Conservation (phyloP, 2,329 filamentous ascomycete genomes). For the Bimuria novae-zelandiae region DNA sequence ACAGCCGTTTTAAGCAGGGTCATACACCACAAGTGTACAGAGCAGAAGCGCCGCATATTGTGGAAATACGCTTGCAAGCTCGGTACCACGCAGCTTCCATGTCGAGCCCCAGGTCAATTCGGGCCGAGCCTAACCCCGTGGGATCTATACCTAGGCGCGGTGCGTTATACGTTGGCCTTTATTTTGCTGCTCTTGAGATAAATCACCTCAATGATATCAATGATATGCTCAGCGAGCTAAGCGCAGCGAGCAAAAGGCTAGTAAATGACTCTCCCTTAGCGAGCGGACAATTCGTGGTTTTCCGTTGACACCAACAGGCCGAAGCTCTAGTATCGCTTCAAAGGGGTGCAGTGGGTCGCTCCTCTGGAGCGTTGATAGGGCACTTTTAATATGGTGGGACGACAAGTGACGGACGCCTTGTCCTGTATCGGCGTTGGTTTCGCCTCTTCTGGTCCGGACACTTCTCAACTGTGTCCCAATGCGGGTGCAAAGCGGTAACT, state of each 20-base stretch:
- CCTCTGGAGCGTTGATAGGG: slow-evolving; percentile 3
- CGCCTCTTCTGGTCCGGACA: slow-evolving; percentile 8
- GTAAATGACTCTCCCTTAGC: neutral
- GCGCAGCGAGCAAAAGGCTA: neutral
- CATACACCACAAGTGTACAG: slow-evolving; percentile 20
- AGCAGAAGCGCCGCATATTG: slow-evolving; percentile 4
- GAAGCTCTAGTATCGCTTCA: neutral
- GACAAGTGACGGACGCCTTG: slow-evolving; percentile 15
- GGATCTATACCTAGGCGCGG: neutral
- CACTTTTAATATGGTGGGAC: slow-evolving; percentile 17
- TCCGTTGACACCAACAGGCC: neutral
- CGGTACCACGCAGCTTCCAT: slow-evolving; percentile 6
- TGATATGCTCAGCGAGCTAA: neutral
- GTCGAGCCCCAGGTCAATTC: neutral
- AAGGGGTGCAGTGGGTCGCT: slow-evolving; percentile 4
- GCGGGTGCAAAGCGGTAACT: neutral
- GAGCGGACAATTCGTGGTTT: neutral
- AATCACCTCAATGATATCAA: neutral
- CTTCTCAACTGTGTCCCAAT: neutral
- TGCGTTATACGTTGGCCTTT: slow-evolving; percentile 2
- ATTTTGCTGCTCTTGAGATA: neutral
- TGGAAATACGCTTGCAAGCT: slow-evolving; percentile 15
- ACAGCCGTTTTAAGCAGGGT: slow-evolving; percentile 24
- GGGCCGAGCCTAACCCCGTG: neutral
- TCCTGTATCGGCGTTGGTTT: slow-evolving; percentile 5